Evolutionary conservation across 768 basidiomycete species (phyloP), one percentile per base, ranked within the genome.

Genomic region (Suillus plorans): DNA sequence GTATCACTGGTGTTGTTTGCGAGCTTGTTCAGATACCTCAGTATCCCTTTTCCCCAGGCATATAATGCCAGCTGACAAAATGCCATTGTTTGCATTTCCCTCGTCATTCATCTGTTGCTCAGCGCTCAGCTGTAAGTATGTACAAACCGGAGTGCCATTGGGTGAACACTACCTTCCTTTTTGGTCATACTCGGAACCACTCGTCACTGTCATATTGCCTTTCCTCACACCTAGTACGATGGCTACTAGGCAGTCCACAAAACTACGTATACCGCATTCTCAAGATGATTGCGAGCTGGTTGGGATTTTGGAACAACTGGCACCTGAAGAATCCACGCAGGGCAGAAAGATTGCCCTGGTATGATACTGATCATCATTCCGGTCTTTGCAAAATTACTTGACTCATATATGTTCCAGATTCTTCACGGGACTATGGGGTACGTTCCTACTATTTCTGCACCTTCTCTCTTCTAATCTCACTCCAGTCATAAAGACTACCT

Each of bases 401-500:
- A 41, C 52, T 12, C 50, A n/a, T 20, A 66, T 66, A 72, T 68
- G 63, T 45, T 60, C 50, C 71, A 94, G 92, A 89, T 94, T 68
- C 77, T 93, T 9, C 92, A 94, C 74, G 92, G 92, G 57, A 82
- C 86, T 28, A 82, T 91, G 83, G 92, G 92, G 92, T 90, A 73
- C 76, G 84, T 70, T 53, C 56, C 44, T 34, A 16, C 34, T 25
- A 47, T 41, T 41, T 5, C 56, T 37, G 39, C 31, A 4, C n/a
- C 34, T n/a, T 28, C 31, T 62, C 42, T 16, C 42, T 8, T 5
- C 25, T 37, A 5, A 49, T 44, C 37, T 57, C 53, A 18, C 57
- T 70, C 57, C 75, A 94, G 92, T 70, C 92, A 94, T 75, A 93
- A 93, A 70, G 89, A 94, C 72, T 94, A 94, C 77, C 74, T 94